phyloP scores from a whole-genome alignment of 2,329 filamentous ascomycete genomes.

The Pestalotiopsis sp. region DNA sequence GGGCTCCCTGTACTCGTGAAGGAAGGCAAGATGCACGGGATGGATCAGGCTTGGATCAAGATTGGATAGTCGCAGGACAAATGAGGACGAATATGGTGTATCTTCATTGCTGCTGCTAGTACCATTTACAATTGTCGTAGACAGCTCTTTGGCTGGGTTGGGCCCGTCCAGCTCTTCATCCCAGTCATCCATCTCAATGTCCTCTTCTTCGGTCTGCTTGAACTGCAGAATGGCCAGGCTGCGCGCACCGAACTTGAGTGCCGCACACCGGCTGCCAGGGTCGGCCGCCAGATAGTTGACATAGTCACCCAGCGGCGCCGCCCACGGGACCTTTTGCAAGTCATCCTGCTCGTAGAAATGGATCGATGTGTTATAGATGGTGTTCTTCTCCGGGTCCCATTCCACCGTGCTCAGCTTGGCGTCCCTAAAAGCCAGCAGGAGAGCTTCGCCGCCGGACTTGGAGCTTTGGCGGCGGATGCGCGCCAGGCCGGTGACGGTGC shows the following conservation, averaged over 20 bases:
- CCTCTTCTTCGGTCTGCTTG: constrained; percentile 74
- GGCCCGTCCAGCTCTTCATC: constrained; percentile 79
- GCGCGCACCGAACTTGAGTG: constrained; percentile 86
- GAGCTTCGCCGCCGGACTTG: constrained; percentile 78
- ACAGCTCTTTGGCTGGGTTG: constrained; percentile 52
- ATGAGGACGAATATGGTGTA: constrained; percentile 86
- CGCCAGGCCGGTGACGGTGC: constrained; percentile 81
- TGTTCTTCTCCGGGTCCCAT: constrained; percentile 83
- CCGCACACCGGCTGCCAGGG: constrained; percentile 89
- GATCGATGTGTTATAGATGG: constrained; percentile 86
- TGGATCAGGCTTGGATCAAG: constrained; percentile 87
- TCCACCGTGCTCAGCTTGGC: constrained; percentile 92
- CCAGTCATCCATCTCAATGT: constrained; percentile 90
- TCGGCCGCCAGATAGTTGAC: constrained; percentile 85
- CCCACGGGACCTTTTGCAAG: constrained; percentile 80
- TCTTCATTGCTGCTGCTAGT: constrained; percentile 52
- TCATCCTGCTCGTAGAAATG: constrained; percentile 99
- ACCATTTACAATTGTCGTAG: constrained; percentile 44
- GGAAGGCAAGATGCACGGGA: constrained; percentile 87
- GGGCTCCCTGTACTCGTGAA: constrained; percentile 96
- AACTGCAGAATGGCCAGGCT: constrained; percentile 95
- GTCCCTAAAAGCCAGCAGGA: constrained; percentile 84
- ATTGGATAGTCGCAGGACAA: constrained; percentile 87
- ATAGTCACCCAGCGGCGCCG: constrained; percentile 72
- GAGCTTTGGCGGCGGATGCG: constrained; percentile 74